These are phyloP conservation scores for Schizophyllum amplum DNA, from an alignment of 1,284 basidiomycete species.

Conservation along the genomic window DNA sequence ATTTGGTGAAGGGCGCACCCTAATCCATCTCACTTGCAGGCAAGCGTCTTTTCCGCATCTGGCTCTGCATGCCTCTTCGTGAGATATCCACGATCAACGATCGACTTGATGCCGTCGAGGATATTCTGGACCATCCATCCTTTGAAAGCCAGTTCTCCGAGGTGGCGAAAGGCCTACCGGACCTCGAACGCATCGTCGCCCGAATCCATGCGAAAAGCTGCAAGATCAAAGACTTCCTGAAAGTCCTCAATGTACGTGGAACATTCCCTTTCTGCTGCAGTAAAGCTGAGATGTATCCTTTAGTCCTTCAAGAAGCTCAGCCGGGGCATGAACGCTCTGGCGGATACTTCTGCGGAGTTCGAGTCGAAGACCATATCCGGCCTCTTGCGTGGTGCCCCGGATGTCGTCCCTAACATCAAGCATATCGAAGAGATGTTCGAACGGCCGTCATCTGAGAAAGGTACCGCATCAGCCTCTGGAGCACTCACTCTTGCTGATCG, in stretches of 20 bases:
- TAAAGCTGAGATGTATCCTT: not conserved
- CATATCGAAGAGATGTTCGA: conserved; percentile 71
- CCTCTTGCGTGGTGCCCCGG: conserved; percentile 74
- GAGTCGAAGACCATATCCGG: conserved; percentile 68
- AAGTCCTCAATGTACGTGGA: conserved; percentile 61
- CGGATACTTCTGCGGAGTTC: conserved; percentile 63
- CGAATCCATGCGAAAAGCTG: conserved; percentile 90
- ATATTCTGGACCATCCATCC: conserved; percentile 69
- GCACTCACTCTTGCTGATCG: conserved; percentile 3
- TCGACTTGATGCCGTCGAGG: conserved; percentile 88
- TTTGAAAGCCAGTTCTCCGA: conserved; percentile 73
- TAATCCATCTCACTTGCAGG: conserved; percentile 34
- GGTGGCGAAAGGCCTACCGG: conserved; percentile 76
- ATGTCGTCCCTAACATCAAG: conserved; percentile 62
- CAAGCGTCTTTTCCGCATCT: conserved; percentile 88
- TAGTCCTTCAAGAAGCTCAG: conserved; percentile 75
- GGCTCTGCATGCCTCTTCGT: conserved; percentile 86
- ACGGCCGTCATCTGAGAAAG: conserved; percentile 44
- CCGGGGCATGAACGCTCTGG: conserved; percentile 56
- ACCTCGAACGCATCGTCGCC: conserved; percentile 89
- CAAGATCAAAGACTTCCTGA: conserved; percentile 79
- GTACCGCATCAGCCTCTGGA: no score
- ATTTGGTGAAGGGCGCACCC: conserved; percentile 4
- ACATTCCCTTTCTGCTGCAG: not conserved
- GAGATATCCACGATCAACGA: conserved; percentile 77